These are phyloP conservation scores for Plasmodium billcollinsi DNA, from an alignment of 169 alveolate genomes.

Conservation along the genomic window DNA sequence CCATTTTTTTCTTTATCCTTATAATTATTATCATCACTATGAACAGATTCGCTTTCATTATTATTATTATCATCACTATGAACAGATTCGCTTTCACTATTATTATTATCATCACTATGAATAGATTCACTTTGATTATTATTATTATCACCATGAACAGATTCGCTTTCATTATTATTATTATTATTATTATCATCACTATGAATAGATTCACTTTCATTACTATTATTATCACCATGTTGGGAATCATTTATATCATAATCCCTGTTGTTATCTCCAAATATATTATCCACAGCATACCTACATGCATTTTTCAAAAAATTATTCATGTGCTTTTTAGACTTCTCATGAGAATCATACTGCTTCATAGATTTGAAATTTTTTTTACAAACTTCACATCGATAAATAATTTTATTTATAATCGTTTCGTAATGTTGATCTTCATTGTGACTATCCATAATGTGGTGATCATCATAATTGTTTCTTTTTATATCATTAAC, in stretches of 20 bases:
- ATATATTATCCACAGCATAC: constrained; percentile 4
- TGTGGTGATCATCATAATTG: neutral
- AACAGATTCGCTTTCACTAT: too few relatives aligned
- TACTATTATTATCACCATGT: neutral
- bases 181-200: too few relatives aligned
- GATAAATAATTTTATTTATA: constrained; percentile 48
- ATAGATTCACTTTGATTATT: too few relatives aligned
- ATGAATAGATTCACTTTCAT: too few relatives aligned
- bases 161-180: too few relatives aligned
- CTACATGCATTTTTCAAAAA: constrained; percentile 37
- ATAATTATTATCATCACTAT: neutral
- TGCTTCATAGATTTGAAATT: constrained; percentile 82
- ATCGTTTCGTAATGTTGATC: neutral
- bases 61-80: neutral
- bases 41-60: too few relatives aligned
- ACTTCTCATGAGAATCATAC: constrained; percentile 79
- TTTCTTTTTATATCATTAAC: neutral
- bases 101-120: too few relatives aligned
- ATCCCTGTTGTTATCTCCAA: constrained; percentile 16
- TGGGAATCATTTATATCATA: neutral
- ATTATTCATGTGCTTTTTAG: constrained; percentile 81
- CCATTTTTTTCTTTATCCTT: neutral
- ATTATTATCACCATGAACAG: too few relatives aligned
- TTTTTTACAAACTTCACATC: constrained; percentile 83
- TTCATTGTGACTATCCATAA: neutral